Conservation (phyloP, 2,329 filamentous ascomycete species). For the Calonectria hongkongensis region DNA sequence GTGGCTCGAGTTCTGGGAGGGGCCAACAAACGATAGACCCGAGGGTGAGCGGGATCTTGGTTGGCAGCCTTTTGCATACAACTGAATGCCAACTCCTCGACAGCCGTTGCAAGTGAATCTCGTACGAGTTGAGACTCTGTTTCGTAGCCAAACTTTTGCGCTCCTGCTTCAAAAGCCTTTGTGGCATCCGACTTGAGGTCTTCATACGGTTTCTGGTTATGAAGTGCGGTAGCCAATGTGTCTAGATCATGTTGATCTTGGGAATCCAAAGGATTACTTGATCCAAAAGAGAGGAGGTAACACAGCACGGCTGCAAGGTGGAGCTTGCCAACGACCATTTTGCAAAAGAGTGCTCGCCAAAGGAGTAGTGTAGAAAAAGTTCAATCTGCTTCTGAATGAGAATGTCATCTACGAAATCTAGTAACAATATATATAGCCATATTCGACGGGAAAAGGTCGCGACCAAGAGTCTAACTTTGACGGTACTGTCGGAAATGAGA, state of each 20-base stretch:
- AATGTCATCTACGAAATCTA: neutral
- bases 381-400: too few relatives aligned
- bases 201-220: neutral
- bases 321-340: neutral
- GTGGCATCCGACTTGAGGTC: neutral
- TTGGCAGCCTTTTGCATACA: slow-evolving; percentile 7
- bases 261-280: neutral
- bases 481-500: neutral
- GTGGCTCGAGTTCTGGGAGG: neutral
- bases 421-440: neutral
- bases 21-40: neutral
- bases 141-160: neutral
- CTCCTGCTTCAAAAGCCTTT: neutral
- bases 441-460: neutral
- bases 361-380: too few relatives aligned
- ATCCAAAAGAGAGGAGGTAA: neutral
- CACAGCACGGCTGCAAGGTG: neutral
- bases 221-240: neutral
- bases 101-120: neutral
- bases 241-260: slow-evolving; percentile 11
- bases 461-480: too few relatives aligned
- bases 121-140: neutral
- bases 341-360: neutral
- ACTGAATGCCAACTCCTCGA: neutral
- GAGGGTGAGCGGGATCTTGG: neutral